phyloP scores from a whole-genome alignment of 257 asterid species.

The Solanum sparsipilum region DNA sequence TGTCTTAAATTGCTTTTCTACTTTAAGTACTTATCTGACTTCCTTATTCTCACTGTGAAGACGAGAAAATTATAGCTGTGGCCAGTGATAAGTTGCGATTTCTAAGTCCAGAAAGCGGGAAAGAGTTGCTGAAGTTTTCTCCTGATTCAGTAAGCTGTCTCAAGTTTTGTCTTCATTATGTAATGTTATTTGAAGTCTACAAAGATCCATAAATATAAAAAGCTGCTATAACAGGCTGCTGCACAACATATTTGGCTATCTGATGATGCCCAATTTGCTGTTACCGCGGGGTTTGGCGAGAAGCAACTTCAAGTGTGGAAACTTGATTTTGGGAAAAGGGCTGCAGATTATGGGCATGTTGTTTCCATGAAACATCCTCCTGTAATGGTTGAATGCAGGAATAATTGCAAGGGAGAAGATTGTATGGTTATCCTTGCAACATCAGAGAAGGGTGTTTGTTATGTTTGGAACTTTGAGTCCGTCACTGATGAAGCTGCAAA shows the following conservation, averaged over 20 bases:
- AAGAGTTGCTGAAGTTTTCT: constrained; percentile 17
- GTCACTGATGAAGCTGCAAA: constrained; percentile 9
- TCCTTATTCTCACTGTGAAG: constrained; percentile 4
- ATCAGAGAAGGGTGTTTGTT: constrained; percentile 18
- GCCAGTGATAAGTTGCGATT: constrained; percentile 17
- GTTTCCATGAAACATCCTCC: constrained; percentile 20
- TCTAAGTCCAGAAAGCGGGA: constrained; percentile 10
- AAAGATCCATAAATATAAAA: background rate
- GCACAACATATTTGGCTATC: constrained; percentile 10
- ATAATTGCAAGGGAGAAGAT: constrained; percentile 11
- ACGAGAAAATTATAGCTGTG: constrained; percentile 13
- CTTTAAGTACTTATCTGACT: background rate
- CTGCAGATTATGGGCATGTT: constrained; percentile 7
- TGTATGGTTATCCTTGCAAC: constrained; percentile 17
- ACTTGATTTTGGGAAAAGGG: constrained; percentile 4
- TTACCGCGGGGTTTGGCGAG: constrained; percentile 17
- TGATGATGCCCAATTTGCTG: constrained; percentile 14
- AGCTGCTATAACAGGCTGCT: constrained; percentile 9
- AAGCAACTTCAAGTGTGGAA: constrained; percentile 20
- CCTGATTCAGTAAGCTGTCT: constrained; percentile 11
- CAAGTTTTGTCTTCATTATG: background rate
- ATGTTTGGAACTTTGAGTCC: constrained; percentile 19
- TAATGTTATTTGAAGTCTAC: background rate
- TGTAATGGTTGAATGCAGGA: constrained; percentile 12
- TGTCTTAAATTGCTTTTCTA: background rate